Evolutionary conservation across 352 stramenopile genomes (phyloP), one percentile per base, ranked within the genome.

Genomic region (Pythium myriotylum): DNA sequence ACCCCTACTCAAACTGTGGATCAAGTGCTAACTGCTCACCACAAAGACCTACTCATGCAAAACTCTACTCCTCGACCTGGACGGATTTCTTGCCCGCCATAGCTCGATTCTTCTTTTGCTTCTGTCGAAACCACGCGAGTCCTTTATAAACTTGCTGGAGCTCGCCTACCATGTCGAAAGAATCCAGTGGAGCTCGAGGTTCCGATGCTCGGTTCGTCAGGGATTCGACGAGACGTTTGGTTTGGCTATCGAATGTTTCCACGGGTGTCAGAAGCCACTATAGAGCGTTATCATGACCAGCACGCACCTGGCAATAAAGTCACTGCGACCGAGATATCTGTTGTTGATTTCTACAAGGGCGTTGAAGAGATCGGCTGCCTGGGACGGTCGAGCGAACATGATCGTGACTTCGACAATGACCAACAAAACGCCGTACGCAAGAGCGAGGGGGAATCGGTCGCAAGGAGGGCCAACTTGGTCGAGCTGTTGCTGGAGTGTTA

Each of bases 361-460:
- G 29, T 54, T 54, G 48, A 43, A 43, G 32, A 54, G 48, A 27
- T 43, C 26, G 29, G 29, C 48, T 33, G 19, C 27, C n/a, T 12
- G 17, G 3, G 48, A n/a, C 14, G 27, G 27, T 27, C 48, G 48
- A 2, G 48, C 29, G 17, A 43, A 42, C 12, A 29, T 9, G 29
- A 54, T 24, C 16, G 29, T 43, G 9, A 54, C 29, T 29, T 54
- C 27, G 48, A 54, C 48, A n/a, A 29, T 33, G 29, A 54, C 29
- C 5, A 29, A 29, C 26, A 54, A 19, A 13, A 20, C 32, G 14
- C 39, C n/a, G 48, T 43, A 42, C 3, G 41, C 17, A 8, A 45
- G 5, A 17, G 48, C 27, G 16, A 54, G 22, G 1, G 20, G 6
- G 23, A 33, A 43, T 8, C 12, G 27, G 13, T 12, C 8, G 27